These are phyloP conservation scores for Mortierella antarctica DNA, from an alignment of 192 early-diverging fungal genomes.

Conservation along the genomic window DNA sequence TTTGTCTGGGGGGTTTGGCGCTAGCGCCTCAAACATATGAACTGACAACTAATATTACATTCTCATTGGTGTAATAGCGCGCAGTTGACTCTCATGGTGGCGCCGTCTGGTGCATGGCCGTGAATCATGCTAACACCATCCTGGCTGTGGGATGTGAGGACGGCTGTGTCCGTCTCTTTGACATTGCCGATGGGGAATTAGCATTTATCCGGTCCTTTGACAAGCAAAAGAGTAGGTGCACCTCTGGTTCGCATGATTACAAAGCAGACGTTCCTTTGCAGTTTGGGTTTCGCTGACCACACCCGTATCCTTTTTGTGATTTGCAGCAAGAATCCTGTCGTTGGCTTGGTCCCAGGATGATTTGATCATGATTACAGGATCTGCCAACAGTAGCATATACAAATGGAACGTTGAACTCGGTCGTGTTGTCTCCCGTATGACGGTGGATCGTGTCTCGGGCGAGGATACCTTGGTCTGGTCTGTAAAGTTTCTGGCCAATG, in stretches of 20 bases:
- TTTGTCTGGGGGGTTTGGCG: background rate
- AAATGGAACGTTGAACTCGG: slow-evolving; percentile 69
- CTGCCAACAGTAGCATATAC: slow-evolving; percentile 82
- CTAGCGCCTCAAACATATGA: background rate
- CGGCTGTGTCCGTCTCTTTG: slow-evolving; percentile 88
- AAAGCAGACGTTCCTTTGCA: background rate
- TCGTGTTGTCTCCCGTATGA: slow-evolving; percentile 73
- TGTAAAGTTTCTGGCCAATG: slow-evolving; percentile 70
- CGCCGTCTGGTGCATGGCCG: slow-evolving; percentile 93
- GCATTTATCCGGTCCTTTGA: slow-evolving; percentile 77
- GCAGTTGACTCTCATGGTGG: slow-evolving; percentile 88
- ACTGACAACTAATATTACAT: background rate
- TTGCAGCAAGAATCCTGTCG: slow-evolving; percentile 79
- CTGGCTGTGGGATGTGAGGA: slow-evolving; percentile 96
- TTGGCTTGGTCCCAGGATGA: slow-evolving; percentile 86
- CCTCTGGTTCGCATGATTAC: background rate
- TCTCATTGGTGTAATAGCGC: slow-evolving; percentile 39
- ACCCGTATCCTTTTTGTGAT: slow-evolving; percentile 10
- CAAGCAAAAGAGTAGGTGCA: slow-evolving; percentile 62
- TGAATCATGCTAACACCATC: slow-evolving; percentile 76
- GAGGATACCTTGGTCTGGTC: slow-evolving; percentile 94
- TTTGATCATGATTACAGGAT: slow-evolving; percentile 80
- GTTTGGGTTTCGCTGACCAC: background rate
- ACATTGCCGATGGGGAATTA: slow-evolving; percentile 80
- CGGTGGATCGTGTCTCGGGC: slow-evolving; percentile 73